Percentiles rank a stretch among this genome's conserved stretches.
phyloP scores from a whole-genome alignment of 1,284 basidiomycete species.

The Quambalaria eucalypti region DNA sequence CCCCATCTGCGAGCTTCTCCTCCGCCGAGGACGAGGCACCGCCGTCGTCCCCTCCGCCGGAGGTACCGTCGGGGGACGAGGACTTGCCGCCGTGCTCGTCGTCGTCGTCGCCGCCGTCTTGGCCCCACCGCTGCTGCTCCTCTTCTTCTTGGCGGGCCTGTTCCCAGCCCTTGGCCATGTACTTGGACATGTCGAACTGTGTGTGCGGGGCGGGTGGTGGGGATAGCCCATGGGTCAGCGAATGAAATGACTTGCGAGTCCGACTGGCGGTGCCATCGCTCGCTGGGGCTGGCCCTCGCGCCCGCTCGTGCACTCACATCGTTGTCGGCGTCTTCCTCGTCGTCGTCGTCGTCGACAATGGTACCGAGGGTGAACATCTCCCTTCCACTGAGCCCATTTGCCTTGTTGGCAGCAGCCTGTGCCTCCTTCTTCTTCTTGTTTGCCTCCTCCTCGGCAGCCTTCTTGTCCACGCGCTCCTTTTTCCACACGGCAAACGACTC shows the following conservation, averaged over 20 bases:
- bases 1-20: too few relatives aligned
- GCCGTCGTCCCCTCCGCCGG: background rate
- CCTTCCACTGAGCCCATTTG: conserved; percentile 82
- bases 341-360: conserved; percentile 74
- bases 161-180: conserved; percentile 37
- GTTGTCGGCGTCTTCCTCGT: conserved; percentile 57
- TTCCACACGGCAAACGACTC: conserved; percentile 94
- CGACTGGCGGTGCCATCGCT: background rate
- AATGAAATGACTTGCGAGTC: too few relatives aligned
- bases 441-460: conserved; percentile 78
- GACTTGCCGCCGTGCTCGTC: conserved; percentile 3
- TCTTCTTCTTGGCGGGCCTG: conserved; percentile 35
- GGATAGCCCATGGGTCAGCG: background rate
- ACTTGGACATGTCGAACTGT: conserved; percentile 33
- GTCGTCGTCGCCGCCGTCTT: conserved; percentile 15
- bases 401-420: conserved; percentile 74
- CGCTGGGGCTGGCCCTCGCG: background rate
- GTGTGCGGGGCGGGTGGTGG: background rate
- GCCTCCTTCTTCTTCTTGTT: conserved; percentile 73
- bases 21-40: too few relatives aligned
- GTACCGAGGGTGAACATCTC: conserved; percentile 90
- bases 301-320: conserved; percentile 12
- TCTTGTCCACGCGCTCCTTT: conserved; percentile 54
- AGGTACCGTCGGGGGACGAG: background rate
- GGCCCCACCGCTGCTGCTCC: conserved; percentile 7